phyloP scores from a whole-genome alignment of 257 asterid species.

The Salvia rosmarinus region DNA sequence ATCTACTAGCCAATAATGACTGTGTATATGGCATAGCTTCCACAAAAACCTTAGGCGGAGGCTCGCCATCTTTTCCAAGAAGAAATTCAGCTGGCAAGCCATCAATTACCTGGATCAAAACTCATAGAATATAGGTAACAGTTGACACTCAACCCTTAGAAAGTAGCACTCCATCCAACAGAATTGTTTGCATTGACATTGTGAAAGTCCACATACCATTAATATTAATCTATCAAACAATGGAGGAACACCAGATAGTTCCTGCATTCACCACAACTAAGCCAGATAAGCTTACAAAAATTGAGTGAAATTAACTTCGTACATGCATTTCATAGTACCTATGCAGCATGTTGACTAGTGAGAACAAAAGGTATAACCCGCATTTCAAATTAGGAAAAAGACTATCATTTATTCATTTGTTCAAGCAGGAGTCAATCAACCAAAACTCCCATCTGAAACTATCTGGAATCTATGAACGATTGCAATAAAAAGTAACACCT shows the following conservation, averaged over 20 bases:
- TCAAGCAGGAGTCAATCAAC: conserved; percentile 2
- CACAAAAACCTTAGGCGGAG: conserved; percentile 59
- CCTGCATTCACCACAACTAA: conserved; percentile 54
- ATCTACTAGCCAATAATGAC: conserved; percentile 65
- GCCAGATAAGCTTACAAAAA: conserved; percentile 28
- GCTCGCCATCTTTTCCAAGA: conserved; percentile 76
- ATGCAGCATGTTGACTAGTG: not conserved
- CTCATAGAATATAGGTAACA: conserved; percentile 13
- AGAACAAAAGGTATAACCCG: not conserved
- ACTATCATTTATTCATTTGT: not conserved
- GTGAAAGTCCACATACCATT: conserved; percentile 56
- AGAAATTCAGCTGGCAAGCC: conserved; percentile 95
- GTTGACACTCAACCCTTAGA: conserved; percentile 4
- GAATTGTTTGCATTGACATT: conserved; percentile 15
- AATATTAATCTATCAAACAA: conserved; percentile 66
- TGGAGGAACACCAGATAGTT: conserved; percentile 73
- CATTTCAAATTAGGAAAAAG: not conserved
- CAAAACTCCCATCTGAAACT: not conserved
- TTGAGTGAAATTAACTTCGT: conserved; percentile 6
- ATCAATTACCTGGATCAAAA: conserved; percentile 71
- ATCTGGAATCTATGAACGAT: conserved; percentile 15
- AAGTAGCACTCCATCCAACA: conserved; percentile 13
- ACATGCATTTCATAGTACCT: not conserved
- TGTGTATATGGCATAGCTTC: conserved; percentile 93
- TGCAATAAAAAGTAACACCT: conserved; percentile 42